These are phyloP conservation scores for Fusarium sp. DNA, from an alignment of 2,329 filamentous ascomycete genomes.

Conservation along the genomic window DNA sequence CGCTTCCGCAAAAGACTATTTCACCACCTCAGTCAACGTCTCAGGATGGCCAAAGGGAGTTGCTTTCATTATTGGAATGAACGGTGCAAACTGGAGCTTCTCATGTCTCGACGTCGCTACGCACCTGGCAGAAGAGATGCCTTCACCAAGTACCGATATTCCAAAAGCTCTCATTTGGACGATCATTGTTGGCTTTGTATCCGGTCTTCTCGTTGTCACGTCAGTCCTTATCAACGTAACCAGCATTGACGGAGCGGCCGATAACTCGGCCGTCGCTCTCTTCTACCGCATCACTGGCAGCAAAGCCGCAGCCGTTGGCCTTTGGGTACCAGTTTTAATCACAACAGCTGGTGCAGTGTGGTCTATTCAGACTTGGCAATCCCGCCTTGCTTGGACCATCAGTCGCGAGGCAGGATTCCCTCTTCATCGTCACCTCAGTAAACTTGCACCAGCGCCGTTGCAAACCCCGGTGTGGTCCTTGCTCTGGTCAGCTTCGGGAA, in stretches of 20 bases:
- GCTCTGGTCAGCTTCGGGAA: slow-evolving; percentile 37
- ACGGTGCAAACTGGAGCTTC: slow-evolving; percentile 47
- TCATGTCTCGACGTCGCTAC: slow-evolving; percentile 46
- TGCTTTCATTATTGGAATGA: slow-evolving; percentile 47
- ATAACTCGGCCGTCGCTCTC: slow-evolving; percentile 36
- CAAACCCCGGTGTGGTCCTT: slow-evolving; percentile 43
- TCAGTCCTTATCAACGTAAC: slow-evolving; percentile 37
- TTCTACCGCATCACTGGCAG: slow-evolving; percentile 42
- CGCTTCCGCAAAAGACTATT: slow-evolving; percentile 36
- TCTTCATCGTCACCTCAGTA: slow-evolving; percentile 37
- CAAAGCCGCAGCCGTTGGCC: slow-evolving; percentile 37
- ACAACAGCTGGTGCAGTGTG: slow-evolving; percentile 40
- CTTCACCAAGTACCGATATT: slow-evolving; percentile 39
- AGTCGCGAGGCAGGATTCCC: slow-evolving; percentile 44
- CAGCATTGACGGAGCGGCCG: slow-evolving; percentile 24
- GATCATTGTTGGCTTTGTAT: slow-evolving; percentile 34
- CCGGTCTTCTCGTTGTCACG: slow-evolving; percentile 36
- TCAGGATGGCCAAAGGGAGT: slow-evolving; percentile 44
- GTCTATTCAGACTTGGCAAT: slow-evolving; percentile 47
- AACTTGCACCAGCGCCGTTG: slow-evolving; percentile 37
- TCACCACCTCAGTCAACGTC: slow-evolving; percentile 35
- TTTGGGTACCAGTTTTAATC: slow-evolving; percentile 40
- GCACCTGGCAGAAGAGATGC: slow-evolving; percentile 47
- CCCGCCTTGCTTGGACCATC: slow-evolving; percentile 46
- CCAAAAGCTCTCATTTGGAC: slow-evolving; percentile 43